Evolutionary conservation across 176 grass and related monocot genomes (phyloP), one percentile per base, ranked within the genome.

Genomic region (Poa pratensis): DNA sequence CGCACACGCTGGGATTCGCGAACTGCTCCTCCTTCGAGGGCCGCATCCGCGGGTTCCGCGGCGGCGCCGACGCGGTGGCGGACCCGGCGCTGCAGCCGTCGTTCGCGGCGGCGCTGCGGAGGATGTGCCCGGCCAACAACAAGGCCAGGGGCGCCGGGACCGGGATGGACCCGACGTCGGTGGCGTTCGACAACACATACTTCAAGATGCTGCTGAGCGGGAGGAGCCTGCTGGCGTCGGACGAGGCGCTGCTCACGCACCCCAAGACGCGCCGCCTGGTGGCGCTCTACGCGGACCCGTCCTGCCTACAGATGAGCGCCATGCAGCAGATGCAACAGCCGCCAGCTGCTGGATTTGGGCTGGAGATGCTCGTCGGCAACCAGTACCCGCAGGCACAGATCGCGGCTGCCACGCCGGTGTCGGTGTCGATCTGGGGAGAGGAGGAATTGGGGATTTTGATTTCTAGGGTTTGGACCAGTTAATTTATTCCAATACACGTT

Each of bases 11-110:
- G 27, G 96, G 96, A 5, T 98, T 98, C 76, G 93, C 93, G 9
- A 91, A 94, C 61, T 95, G 96, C 87, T 98, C 93, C 61, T 98
- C 95, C 34, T 98, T 98, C 86, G 89, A 98, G 76, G 81, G 81
- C 83, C 70, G 96, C 75, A 92, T 98, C 82, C 90, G 89, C 28
- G 46, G 37, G 9, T 91, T 91, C 53, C 74, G 74, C 28, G 19
- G 34, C 27, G 78, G 86, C 79, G 50, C 7, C 78, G 0, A 61
- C 75, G 42, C 66, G 5, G 61, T 17, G 27, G 28, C 27, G 11
- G 95, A 95, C 69, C 93, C 93, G 5, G 15, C 87, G 18, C 57
- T 95, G 49, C 85, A 64, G 66, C 87, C 91, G n/a, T 84, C 91
- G 20, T 98, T 98, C 85, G 96, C 95, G 34, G 83, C 85, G 24